A percentile compares a stretch with the other conserved stretches of the same genome.
Evolutionary conservation across 768 basidiomycete genomes (phyloP).

Genomic region (Tulasnella sp.): DNA sequence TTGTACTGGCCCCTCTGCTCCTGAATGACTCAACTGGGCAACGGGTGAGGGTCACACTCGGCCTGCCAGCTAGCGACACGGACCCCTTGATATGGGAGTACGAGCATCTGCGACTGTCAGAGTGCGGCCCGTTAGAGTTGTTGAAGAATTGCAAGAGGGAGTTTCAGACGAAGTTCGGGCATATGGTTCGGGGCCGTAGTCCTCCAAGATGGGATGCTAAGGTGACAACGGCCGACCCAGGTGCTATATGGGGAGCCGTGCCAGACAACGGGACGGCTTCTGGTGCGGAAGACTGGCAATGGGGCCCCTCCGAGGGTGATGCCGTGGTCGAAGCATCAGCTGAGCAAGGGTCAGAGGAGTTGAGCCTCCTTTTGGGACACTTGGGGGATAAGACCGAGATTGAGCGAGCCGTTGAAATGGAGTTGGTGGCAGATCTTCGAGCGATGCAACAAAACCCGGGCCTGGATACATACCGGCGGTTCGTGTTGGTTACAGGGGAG

Average conservation of each 20-base stretch:
- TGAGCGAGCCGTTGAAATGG: neutral
- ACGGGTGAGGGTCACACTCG: neutral
- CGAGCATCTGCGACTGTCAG: neutral
- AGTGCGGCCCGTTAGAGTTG: neutral
- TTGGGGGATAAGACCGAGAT: neutral
- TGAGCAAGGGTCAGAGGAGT: too few relatives aligned
- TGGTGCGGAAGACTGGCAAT: too few relatives aligned
- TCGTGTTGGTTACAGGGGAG: neutral
- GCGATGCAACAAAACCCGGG: slow-evolving; percentile 1
- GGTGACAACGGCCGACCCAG: neutral
- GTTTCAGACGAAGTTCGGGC: neutral
- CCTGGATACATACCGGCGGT: neutral
- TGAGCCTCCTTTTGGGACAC: too few relatives aligned
- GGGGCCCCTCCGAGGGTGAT: too few relatives aligned
- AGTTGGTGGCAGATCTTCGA: neutral
- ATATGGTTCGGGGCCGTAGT: neutral
- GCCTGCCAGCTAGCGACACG: neutral
- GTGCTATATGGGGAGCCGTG: too few relatives aligned
- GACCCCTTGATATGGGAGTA: neutral
- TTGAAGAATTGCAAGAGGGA: neutral
- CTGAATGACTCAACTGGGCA: neutral
- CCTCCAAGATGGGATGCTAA: neutral
- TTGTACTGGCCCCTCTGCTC: neutral
- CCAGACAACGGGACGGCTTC: neutral
- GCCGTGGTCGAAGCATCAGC: too few relatives aligned